Conservation (phyloP, 805 yeast species). For the Cephaloascus fragrans region DNA sequence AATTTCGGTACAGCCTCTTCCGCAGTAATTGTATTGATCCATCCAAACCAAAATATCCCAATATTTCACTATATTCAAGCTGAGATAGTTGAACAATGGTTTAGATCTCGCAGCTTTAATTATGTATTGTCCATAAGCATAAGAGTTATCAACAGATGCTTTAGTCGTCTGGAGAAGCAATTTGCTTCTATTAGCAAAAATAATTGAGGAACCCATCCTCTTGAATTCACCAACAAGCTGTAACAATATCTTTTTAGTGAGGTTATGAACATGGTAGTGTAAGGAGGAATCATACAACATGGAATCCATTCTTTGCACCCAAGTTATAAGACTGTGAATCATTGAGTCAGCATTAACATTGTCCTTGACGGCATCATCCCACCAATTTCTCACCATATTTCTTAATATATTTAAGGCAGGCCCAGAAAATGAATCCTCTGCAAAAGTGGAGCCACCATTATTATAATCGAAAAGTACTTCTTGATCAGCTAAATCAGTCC, state of each 20-base stretch:
- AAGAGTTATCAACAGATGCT: conserved; percentile 72
- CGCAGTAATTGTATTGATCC: conserved; percentile 86
- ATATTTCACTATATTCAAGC: conserved; percentile 59
- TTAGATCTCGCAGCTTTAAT: conserved; percentile 69
- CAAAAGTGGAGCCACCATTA: conserved; percentile 41
- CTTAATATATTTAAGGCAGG: conserved; percentile 66
- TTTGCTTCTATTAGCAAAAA: conserved; percentile 74
- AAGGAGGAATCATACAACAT: conserved; percentile 67
- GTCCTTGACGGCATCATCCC: conserved; percentile 76
- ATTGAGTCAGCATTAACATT: conserved; percentile 71
- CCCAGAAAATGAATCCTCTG: conserved; percentile 76
- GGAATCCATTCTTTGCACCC: conserved; percentile 78
- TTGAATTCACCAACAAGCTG: conserved; percentile 76
- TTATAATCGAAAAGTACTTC: conserved; percentile 19
- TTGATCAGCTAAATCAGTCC: conserved; percentile 60
- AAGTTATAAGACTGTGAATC: conserved; percentile 69
- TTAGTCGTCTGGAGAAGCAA: conserved; percentile 68
- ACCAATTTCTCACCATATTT: conserved; percentile 76
- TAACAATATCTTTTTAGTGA: conserved; percentile 71
- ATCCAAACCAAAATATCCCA: conserved; percentile 97
- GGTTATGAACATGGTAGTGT: conserved; percentile 79
- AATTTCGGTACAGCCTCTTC: conserved; percentile 43
- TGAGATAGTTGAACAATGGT: conserved; percentile 77
- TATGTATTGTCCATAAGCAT: conserved; percentile 82
- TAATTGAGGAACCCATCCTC: conserved; percentile 66